Base-by-base conservation (phyloP, 176 grass and related monocot genomes). In the Aegilops longissima region DNA sequence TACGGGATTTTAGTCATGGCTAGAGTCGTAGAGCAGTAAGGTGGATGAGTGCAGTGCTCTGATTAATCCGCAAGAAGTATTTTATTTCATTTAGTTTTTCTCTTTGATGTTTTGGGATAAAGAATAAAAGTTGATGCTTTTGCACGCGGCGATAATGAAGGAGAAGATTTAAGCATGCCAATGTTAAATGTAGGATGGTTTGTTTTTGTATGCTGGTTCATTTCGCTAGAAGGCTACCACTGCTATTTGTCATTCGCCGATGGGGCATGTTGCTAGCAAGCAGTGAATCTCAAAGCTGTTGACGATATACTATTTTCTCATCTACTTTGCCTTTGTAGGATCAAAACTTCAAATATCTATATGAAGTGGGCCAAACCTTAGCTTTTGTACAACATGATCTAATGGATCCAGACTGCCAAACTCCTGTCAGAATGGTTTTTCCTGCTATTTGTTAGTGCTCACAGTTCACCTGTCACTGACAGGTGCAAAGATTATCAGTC, bases 101-200 rank as follows among this genome's bases (percentile, higher is more conserved):
- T 33, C 20, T 81, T 49, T 81, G 12, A 76, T 30, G 20, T 75
- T 75, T 81, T 75, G 68, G 12, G 36, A 7, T 21, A 56, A 18
- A 18, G 42, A 80, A 61, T 80, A 25, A 47, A 58, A 34, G 39
- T 52, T 27, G 52, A 30, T 21, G 13, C 81, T 39, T 84, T n/a
- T 73, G 25, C 39, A 40, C 27, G 7, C 73, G 20, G 17, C 25
- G 13, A 45, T 44, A 73, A 45, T 73, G 35, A 49, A 39, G 21
- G 52, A 62, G 16, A 65, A 62, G 2, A 83, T 79, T 80, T 67
- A 25, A 85, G 21, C 73, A 85, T 81, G 40, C 33, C 11, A 34
- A 54, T 34, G 14, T 13, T 47, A 69, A 69, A 77, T 69, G 30
- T 69, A 73, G 52, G 21, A 17, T 13, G 12, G 13, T 49, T 29